phyloP scores from a whole-genome alignment of 192 early-diverging fungal species.

The Phlyctochytrium arcticum region DNA sequence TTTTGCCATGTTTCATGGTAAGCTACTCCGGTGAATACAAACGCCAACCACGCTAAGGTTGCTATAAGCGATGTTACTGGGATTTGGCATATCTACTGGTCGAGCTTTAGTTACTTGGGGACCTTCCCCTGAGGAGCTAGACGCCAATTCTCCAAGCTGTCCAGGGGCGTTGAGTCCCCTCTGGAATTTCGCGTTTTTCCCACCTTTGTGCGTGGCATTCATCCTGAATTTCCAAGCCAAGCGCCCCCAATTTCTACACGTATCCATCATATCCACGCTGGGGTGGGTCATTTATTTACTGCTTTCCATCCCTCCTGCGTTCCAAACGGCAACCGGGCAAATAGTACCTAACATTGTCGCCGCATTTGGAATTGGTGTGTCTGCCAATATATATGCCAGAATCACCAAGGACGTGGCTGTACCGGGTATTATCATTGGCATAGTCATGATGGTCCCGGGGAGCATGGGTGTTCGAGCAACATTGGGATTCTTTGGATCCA shows the following conservation, averaged over 20 bases:
- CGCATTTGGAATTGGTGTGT: constrained; percentile 74
- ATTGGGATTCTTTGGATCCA: constrained; percentile 55
- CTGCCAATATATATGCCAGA: constrained; percentile 71
- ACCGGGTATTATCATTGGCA: constrained; percentile 76
- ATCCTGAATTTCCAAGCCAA: constrained; percentile 56
- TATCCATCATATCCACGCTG: constrained; percentile 66
- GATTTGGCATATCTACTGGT: constrained; percentile 38
- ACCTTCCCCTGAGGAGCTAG: not conserved
- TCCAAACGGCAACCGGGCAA: constrained; percentile 30
- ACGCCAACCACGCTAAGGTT: too few species aligned
- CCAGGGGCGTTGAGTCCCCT: constrained; percentile 21
- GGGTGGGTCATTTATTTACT: constrained; percentile 67
- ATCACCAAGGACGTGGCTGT: constrained; percentile 73
- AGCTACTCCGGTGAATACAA: constrained; percentile 72
- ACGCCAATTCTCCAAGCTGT: not conserved
- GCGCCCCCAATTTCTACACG: constrained; percentile 65
- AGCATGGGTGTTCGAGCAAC: constrained; percentile 67
- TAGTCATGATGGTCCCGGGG: constrained; percentile 79
- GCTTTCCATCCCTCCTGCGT: constrained; percentile 48
- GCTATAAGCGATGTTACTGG: constrained; percentile 6
- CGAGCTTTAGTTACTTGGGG: constrained; percentile 14
- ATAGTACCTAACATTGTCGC: constrained; percentile 55
- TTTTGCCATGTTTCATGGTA: constrained; percentile 63
- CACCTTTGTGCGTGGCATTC: constrained; percentile 47
- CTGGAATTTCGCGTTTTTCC: constrained; percentile 55